These are phyloP conservation scores for Phaeoacremonium minimum DNA, from an alignment of 2,329 filamentous ascomycete genomes.

Conservation along the genomic window DNA sequence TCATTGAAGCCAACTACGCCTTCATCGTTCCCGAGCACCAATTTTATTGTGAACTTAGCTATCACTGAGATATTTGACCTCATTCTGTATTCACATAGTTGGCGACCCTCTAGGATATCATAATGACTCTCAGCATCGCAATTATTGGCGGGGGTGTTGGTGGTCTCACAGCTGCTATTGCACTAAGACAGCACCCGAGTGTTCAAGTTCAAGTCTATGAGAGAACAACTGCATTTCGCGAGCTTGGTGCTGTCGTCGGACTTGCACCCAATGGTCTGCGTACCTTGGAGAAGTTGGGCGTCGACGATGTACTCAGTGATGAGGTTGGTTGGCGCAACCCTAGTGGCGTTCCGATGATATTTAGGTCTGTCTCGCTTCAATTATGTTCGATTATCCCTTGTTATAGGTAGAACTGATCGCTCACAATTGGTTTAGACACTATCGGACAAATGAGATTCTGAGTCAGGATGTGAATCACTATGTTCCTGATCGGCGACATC, in stretches of 20 bases:
- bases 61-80: no score
- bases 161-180: constrained; percentile 42
- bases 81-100: no score
- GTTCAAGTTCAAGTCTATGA: constrained; percentile 24
- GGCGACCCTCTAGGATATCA: no score
- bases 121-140: no score
- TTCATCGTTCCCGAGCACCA: no score
- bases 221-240: constrained; percentile 23
- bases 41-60: no score
- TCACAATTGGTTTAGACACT: constrained; percentile 20
- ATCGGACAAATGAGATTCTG: constrained; percentile 30
- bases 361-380: no score
- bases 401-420: no score
- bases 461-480: constrained; percentile 22
- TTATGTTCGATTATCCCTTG: no score
- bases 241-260: constrained; percentile 31
- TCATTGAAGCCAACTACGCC: no score
- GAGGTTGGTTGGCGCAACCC: constrained; percentile 25
- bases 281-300: constrained; percentile 26
- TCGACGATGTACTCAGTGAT: constrained; percentile 24
- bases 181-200: constrained; percentile 24
- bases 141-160: constrained; percentile 47
- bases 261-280: constrained; percentile 30
- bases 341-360: constrained; percentile 25
- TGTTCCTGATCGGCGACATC: constrained; percentile 22